Conservation (phyloP, 768 basidiomycete species). For the Lyophyllum shimeji region DNA sequence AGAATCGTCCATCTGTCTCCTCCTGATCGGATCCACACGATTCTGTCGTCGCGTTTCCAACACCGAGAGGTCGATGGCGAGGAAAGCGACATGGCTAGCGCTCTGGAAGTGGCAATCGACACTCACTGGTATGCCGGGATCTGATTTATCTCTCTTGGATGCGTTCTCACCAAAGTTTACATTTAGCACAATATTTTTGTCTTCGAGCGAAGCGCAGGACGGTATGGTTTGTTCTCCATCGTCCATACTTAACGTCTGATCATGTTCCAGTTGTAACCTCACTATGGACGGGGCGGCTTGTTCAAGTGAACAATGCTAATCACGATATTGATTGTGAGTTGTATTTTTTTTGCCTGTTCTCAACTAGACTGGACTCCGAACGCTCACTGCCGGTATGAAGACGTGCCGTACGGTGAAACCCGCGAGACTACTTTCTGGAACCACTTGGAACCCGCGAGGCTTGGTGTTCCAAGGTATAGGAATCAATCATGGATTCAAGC, state of each 20-base stretch:
- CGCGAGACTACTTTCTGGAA: constrained; percentile 59
- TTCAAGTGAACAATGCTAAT: constrained; percentile 74
- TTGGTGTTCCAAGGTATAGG: constrained; percentile 73
- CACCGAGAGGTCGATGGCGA: constrained; percentile 77
- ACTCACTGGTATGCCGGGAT: constrained; percentile 64
- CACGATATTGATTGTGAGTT: constrained; percentile 76
- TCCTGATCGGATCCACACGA: constrained; percentile 58
- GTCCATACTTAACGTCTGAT: not conserved
- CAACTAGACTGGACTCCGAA: not conserved
- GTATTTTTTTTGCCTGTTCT: not conserved
- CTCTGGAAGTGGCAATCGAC: constrained; percentile 91
- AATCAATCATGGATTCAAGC: not conserved
- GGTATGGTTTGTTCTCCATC: constrained; percentile 39
- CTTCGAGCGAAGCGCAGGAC: constrained; percentile 82
- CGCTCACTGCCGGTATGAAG: constrained; percentile 34
- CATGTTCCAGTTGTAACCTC: constrained; percentile 63
- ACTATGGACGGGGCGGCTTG: constrained; percentile 80
- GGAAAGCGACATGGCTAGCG: constrained; percentile 68
- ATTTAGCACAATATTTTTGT: constrained; percentile 75
- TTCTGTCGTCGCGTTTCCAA: constrained; percentile 80
- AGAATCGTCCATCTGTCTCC: constrained; percentile 71
- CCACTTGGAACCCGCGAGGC: constrained; percentile 72
- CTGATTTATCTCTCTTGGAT: not conserved
- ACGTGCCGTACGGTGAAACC: constrained; percentile 63
- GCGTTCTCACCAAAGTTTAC: not conserved